phyloP scores from a whole-genome alignment of 352 stramenopile genomes.

The Phytophthora pluvialis region DNA sequence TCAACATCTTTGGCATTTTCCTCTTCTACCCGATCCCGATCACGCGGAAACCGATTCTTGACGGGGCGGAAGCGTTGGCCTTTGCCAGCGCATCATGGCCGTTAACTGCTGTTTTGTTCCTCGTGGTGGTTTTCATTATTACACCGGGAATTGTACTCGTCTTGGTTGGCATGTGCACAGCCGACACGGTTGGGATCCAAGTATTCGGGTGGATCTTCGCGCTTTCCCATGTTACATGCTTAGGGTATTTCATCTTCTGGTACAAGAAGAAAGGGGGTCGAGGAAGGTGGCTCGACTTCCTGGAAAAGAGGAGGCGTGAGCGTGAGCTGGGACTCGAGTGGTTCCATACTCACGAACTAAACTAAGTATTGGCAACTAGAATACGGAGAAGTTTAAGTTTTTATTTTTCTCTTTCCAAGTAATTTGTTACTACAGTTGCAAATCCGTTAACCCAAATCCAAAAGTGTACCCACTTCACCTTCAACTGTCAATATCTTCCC shows the following conservation, averaged over 20 bases:
- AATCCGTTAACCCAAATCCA: not conserved
- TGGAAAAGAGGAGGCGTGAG: not conserved
- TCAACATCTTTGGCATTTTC: not conserved
- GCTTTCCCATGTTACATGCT: not conserved
- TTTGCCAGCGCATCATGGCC: slow-evolving; percentile 1
- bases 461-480: slow-evolving; percentile 9
- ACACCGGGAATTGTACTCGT: not conserved
- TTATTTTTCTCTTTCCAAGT: too few relatives aligned
- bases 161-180: not conserved
- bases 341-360: slow-evolving; percentile 2
- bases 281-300: not conserved
- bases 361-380: not conserved
- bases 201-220: not conserved
- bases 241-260: not conserved
- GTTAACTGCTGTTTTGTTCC: not conserved
- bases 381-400: not conserved
- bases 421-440: not conserved
- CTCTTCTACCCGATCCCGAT: slow-evolving; percentile 1
- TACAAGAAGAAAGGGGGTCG: not conserved
- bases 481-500: not conserved
- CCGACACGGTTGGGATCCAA: not conserved
- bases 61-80: not conserved
- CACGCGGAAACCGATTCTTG: not conserved
- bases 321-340: slow-evolving; percentile 1
- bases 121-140: not conserved